These are phyloP conservation scores for Lagenidium giganteum DNA, from an alignment of 352 stramenopile species.

Conservation along the genomic window DNA sequence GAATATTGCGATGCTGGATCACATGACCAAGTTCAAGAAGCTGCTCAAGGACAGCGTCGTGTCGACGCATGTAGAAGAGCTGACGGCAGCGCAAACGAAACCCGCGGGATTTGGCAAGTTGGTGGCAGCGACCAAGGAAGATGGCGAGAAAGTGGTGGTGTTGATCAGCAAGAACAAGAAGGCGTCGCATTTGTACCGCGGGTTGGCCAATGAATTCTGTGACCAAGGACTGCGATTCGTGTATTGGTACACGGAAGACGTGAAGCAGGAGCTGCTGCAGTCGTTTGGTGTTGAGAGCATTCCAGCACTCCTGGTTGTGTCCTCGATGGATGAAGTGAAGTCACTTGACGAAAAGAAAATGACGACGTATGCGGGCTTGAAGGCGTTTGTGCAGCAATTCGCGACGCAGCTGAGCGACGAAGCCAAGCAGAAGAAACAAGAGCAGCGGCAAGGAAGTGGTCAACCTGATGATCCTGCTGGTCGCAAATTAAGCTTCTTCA, in stretches of 20 bases:
- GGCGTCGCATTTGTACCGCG: conserved; percentile 51
- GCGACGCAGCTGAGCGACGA: conserved; percentile 4
- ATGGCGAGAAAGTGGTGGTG: conserved; percentile 29
- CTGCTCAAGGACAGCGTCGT: conserved; percentile 57
- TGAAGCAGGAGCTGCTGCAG: conserved; percentile 23
- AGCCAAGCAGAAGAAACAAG: not conserved
- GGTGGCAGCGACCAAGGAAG: conserved; percentile 7
- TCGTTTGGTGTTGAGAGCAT: conserved; percentile 30
- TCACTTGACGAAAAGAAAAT: conserved; percentile 33
- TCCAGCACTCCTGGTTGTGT: conserved; percentile 41
- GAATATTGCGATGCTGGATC: conserved; percentile 29
- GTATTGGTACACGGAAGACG: conserved; percentile 39
- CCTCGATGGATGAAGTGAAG: conserved; percentile 25
- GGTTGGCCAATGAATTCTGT: conserved; percentile 53
- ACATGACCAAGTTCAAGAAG: conserved; percentile 51
- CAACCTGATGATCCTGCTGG: too few relatives aligned
- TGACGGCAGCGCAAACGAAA: conserved; percentile 10
- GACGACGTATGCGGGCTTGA: conserved; percentile 50
- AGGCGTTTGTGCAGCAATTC: conserved; percentile 50
- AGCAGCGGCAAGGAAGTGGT: conserved; percentile 17
- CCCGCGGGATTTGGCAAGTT: conserved; percentile 21
- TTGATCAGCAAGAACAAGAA: conserved; percentile 62
- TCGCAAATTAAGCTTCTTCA: conserved; percentile 41
- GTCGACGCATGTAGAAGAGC: conserved; percentile 38
- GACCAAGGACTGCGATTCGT: conserved; percentile 39